Base-by-base conservation (phyloP, 805 yeast species). In the Candida berthetii region DNA sequence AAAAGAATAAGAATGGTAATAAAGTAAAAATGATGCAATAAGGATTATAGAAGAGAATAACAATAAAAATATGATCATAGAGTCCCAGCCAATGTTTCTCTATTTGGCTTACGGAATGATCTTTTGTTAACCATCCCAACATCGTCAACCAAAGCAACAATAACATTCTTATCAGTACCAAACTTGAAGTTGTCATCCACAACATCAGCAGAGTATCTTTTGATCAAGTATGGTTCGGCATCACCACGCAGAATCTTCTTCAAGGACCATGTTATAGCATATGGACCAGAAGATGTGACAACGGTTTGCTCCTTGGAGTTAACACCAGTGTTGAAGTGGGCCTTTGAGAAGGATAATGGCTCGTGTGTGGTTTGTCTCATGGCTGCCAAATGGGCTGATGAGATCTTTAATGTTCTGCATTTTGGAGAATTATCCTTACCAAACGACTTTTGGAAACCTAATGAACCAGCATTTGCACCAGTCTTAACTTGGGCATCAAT, bases 201-300 rank as follows among this genome's bases (percentile, higher is more conserved):
- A 44, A 88, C 79, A 35, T 74, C 64, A 35, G 74, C 73, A 18
- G 69, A 62, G 57, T 83, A 83, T 42, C 77, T 69, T 58, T 76
- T 80, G 56, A 90, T 80, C 38, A 71, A 62, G 57, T 85, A 86
- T 7, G 84, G 73, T 20, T 68, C 71, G 35, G 62, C 62, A 42
- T 74, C 76, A 42, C 79, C 77, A 35, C 65, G 64, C 35, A 82
- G 56, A 13, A 84, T 68, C 46, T 80, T 76, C 48, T 66, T 71
- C 55, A 89, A 60, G 11, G 83, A 79, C 96, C 96, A 89, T 1
- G 85, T 72, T 18, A 89, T 74, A 19, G 88, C 83, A 60, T 78
- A 89, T 16, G 90, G 91, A 2, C 96, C 96, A 2, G 82, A 69
- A 4, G 91, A 79, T 1, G 95, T 74, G 19, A 87, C 79, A 39